These are phyloP conservation scores for Tephrocybe sp. DNA, from an alignment of 768 basidiomycete species.

Conservation along the genomic window DNA sequence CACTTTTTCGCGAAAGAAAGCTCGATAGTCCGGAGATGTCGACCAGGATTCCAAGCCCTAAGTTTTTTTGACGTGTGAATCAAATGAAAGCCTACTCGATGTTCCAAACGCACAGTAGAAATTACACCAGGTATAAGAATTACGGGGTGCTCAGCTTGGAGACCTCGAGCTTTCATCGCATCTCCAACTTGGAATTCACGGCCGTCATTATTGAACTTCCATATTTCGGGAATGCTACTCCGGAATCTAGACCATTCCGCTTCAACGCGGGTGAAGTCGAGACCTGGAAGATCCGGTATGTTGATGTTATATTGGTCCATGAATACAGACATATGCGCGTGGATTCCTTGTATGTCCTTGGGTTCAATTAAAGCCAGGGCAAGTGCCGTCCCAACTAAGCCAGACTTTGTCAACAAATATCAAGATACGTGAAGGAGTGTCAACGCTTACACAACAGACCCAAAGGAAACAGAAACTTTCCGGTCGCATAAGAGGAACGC, in stretches of 20 bases:
- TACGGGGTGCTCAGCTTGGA: slow-evolving; percentile 74
- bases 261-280: slow-evolving; percentile 71
- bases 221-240: slow-evolving; percentile 73
- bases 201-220: slow-evolving; percentile 80
- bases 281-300: slow-evolving; percentile 59
- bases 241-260: slow-evolving; percentile 69
- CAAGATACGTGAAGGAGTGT: too few relatives aligned
- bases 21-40: slow-evolving; percentile 77
- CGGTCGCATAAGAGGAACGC: slow-evolving; percentile 29
- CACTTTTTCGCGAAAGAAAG: slow-evolving; percentile 90
- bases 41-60: slow-evolving; percentile 94
- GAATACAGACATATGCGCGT: slow-evolving; percentile 62
- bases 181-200: slow-evolving; percentile 82
- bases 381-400: slow-evolving; percentile 61
- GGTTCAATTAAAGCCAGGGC: slow-evolving; percentile 70
- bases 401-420: slow-evolving; percentile 6
- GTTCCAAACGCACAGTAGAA: slow-evolving; percentile 61
- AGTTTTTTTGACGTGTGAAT: background rate
- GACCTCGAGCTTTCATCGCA: slow-evolving; percentile 58
- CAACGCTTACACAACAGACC: slow-evolving; percentile 64
- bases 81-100: background rate
- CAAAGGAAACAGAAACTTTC: slow-evolving; percentile 69
- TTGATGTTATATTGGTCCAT: slow-evolving; percentile 72
- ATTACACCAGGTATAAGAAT: slow-evolving; percentile 90
- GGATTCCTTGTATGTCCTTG: slow-evolving; percentile 65